Evolutionary conservation across 2,329 filamentous ascomycete genomes (phyloP).

Genomic region (Pyrenophora tritici-repentis): DNA sequence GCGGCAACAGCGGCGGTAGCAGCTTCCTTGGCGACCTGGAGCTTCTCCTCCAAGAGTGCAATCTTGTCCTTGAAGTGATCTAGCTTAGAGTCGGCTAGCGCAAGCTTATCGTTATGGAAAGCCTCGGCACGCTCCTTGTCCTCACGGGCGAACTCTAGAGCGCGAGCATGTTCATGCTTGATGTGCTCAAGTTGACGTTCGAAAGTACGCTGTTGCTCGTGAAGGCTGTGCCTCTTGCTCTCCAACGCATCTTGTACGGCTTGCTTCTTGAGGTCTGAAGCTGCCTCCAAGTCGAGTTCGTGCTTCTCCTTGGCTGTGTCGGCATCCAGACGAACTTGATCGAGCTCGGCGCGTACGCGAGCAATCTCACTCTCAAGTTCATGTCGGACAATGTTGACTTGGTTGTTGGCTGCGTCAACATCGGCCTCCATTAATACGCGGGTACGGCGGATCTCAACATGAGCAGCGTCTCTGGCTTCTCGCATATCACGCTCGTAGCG

Average conservation of each 20-base stretch:
- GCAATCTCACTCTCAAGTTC: constrained; percentile 80
- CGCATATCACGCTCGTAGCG: constrained; percentile 81
- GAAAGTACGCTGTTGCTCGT: constrained; percentile 55
- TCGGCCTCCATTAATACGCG: constrained; percentile 79
- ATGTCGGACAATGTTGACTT: constrained; percentile 80
- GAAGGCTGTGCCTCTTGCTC: constrained; percentile 58
- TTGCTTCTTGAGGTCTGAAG: constrained; percentile 69
- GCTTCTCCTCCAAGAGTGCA: constrained; percentile 82
- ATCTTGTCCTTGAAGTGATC: constrained; percentile 87
- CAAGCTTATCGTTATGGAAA: constrained; percentile 79
- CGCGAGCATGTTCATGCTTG: constrained; percentile 61
- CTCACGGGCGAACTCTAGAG: constrained; percentile 74
- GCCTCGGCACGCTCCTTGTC: constrained; percentile 81
- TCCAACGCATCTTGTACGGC: constrained; percentile 61
- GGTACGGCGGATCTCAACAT: constrained; percentile 79
- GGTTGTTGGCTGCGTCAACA: constrained; percentile 80
- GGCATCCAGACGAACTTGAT: constrained; percentile 76
- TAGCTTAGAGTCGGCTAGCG: constrained; percentile 80
- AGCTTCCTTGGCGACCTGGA: constrained; percentile 87
- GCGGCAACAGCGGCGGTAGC: constrained; percentile 83
- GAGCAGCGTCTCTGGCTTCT: constrained; percentile 78
- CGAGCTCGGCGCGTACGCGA: constrained; percentile 74
- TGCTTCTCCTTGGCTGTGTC: constrained; percentile 80
- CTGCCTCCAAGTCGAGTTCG: constrained; percentile 84
- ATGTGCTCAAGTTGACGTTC: constrained; percentile 52